Conservation (phyloP, 306 rosid genomes). For the Vigna reflexopilosa region DNA sequence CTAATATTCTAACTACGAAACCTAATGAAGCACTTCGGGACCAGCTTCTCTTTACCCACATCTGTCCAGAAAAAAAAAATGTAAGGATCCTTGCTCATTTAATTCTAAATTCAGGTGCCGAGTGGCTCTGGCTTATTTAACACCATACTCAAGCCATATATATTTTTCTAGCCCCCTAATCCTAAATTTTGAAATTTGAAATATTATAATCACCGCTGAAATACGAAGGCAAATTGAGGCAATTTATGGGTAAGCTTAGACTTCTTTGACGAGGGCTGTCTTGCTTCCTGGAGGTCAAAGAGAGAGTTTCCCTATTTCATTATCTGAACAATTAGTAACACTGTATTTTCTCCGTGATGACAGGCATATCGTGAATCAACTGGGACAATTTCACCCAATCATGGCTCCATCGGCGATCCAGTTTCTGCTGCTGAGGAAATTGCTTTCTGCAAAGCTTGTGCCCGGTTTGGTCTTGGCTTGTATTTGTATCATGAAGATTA, state of each 20-base stretch:
- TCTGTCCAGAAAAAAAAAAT: not conserved
- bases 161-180: not conserved
- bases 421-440: constrained; percentile 97
- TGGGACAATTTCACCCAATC: constrained; percentile 74
- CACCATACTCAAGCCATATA: not conserved
- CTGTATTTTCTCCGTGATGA: constrained; percentile 26
- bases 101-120: not conserved
- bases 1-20: not conserved
- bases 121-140: not conserved
- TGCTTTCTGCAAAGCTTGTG: constrained; percentile 97
- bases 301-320: not conserved
- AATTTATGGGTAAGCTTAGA: constrained; percentile 7
- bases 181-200: constrained; percentile 14
- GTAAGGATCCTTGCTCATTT: not conserved
- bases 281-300: not conserved
- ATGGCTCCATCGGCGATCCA: constrained; percentile 65
- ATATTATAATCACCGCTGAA: not conserved
- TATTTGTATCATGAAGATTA: constrained; percentile 87
- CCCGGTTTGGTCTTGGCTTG: constrained; percentile 98
- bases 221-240: not conserved
- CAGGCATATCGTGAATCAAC: constrained; percentile 97
- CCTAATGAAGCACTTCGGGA: not conserved
- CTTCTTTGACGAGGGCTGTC: not conserved
- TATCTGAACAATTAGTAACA: constrained; percentile 13
- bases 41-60: not conserved